Evolutionary conservation across 2,329 filamentous ascomycete genomes (phyloP).

Genomic region (Byssoonygena ceratinophila): DNA sequence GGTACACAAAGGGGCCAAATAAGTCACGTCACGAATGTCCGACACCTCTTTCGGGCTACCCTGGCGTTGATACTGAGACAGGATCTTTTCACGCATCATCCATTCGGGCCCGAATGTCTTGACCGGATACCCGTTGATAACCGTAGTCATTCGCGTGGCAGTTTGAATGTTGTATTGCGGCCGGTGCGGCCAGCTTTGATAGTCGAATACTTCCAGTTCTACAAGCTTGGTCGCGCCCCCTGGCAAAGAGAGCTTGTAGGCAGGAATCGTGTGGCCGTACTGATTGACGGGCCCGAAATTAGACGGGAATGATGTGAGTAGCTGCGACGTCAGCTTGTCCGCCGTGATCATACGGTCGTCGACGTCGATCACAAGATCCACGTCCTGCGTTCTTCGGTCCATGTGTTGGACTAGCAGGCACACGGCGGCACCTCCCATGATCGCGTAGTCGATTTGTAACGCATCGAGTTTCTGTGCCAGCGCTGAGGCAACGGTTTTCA

Average conservation of each 20-base stretch:
- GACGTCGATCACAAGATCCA: slow-evolving; percentile 16
- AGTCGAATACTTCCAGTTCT: slow-evolving; percentile 15
- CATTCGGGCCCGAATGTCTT: slow-evolving; percentile 17
- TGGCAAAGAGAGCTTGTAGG: slow-evolving; percentile 11
- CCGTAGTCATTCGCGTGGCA: slow-evolving; percentile 11
- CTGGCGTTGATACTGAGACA: slow-evolving; percentile 18
- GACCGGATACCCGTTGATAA: slow-evolving; percentile 14
- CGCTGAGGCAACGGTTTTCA: slow-evolving; percentile 2
- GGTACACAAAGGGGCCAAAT: slow-evolving; percentile 9
- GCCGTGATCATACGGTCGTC: slow-evolving; percentile 15
- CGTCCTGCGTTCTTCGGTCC: slow-evolving; percentile 10
- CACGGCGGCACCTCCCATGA: slow-evolving; percentile 13
- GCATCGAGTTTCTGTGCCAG: slow-evolving; percentile 13
- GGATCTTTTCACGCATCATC: slow-evolving; percentile 19
- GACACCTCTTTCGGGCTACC: slow-evolving; percentile 15
- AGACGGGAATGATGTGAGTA: slow-evolving; percentile 8
- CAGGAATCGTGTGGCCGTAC: slow-evolving; percentile 14
- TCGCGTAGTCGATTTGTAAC: slow-evolving; percentile 15
- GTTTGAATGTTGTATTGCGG: slow-evolving; percentile 17
- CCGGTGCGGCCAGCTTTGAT: slow-evolving; percentile 16
- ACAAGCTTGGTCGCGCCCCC: slow-evolving; percentile 6
- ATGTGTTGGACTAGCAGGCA: slow-evolving; percentile 4
- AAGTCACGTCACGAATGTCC: slow-evolving; percentile 16
- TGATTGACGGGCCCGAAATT: slow-evolving; percentile 11
- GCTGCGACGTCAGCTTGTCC: slow-evolving; percentile 10